A percentile compares a stretch with the other conserved stretches of the same genome.
Evolutionary conservation across 495 filamentous ascomycete species (phyloP).

Genomic region (Opeltia flavorubescens): DNA sequence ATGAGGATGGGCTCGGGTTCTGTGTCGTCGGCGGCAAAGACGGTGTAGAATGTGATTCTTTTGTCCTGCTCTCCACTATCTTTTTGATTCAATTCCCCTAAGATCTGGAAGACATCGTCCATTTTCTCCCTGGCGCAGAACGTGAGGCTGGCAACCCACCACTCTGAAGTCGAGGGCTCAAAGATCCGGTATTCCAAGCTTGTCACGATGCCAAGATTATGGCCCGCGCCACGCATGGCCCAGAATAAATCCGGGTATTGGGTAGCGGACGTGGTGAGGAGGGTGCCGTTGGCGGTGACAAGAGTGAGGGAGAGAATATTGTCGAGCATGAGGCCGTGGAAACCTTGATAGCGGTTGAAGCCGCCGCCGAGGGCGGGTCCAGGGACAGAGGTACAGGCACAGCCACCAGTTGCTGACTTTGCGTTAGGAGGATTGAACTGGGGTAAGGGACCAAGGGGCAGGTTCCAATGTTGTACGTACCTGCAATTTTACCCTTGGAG

Average conservation of each 20-base stretch:
- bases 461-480: no score
- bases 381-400: constrained; percentile 31
- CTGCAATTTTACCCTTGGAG: not conserved
- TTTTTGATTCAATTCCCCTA: not conserved
- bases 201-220: constrained; percentile 26
- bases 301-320: constrained; percentile 22
- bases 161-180: not conserved
- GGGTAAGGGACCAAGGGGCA: no score
- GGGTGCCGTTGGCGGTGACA: constrained; percentile 19
- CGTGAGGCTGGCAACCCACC: not conserved
- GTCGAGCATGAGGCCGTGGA: constrained; percentile 22
- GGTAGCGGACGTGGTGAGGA: constrained; percentile 17
- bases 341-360: not conserved
- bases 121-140: constrained; percentile 4
- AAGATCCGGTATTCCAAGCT: not conserved
- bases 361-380: constrained; percentile 3
- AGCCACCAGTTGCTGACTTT: constrained; percentile 33
- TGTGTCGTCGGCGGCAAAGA: not conserved
- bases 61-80: not conserved
- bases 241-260: constrained; percentile 18
- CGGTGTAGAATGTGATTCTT: constrained; percentile 1
- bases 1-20: not conserved
- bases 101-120: constrained; percentile 1
- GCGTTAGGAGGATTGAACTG: not conserved
- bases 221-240: constrained; percentile 24